Evolutionary conservation across 169 alveolate genomes (phyloP), one percentile per base, ranked within the genome.

Genomic region (Plasmodium knowlesi): DNA sequence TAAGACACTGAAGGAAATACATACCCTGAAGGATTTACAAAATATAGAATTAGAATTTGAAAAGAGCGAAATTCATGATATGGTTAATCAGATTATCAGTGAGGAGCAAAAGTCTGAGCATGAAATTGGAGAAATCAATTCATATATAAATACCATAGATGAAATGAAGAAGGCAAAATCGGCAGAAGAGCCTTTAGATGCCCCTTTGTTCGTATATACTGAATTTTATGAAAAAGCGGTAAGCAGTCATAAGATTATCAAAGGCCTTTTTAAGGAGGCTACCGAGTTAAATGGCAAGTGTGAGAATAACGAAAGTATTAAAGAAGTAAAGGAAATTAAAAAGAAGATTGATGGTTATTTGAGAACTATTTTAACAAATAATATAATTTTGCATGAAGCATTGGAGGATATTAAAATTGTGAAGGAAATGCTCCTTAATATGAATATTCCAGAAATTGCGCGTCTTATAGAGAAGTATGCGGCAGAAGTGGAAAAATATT

Each of bases 31-130:
- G 0, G 84, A 78, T 39, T 34, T 78, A 34, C 71, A 78, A 30
- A 78, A 78, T 16, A 37, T 37, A 34, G 84, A 78, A 78, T 78
- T 78, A 12, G 41, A 78, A 34, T 4, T 34, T 78, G 53, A 78
- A 14, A 78, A 78, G 10, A 46, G 8, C 54, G 43, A 16, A 78
- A 78, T 78, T 78, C 71, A 30, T 14, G 32, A 39, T 28, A 12
- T 78, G 25, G n/a, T 10, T 28, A 39, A 78, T 39, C 22, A 41
- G 67, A 78, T 78, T 19, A 32, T 39, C 54, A 28, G 22, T 16
- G 61, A 78, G 53, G 5, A 0, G 84, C 1, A 34, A 34, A 37
- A 39, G 67, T 30, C 71, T 32, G 67, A 32, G 53, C 16, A 61
- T 5, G 10, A 61, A 22, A 61, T 61, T 32, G 22, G 4, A 12